Conservation (phyloP, 148 eudicot genomes). For the Vaccinium corymbosum region DNA sequence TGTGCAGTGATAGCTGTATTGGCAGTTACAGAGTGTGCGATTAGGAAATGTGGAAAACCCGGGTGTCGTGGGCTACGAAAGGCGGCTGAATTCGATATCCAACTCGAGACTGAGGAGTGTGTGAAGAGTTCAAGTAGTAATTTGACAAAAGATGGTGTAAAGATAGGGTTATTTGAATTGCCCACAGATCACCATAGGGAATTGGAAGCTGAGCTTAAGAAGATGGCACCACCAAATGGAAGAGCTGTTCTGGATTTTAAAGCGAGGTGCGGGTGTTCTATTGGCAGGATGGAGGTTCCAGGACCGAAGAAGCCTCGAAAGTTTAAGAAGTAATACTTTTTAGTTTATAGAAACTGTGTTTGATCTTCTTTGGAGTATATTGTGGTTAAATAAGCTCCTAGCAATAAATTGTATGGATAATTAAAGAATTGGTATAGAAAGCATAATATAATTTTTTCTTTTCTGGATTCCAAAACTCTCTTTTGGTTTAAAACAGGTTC, state of each 20-base stretch:
- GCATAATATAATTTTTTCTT: neutral
- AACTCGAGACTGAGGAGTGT: slow-evolving; percentile 72
- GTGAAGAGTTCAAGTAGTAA: slow-evolving; percentile 42
- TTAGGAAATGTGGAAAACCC: slow-evolving; percentile 58
- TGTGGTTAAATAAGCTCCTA: slow-evolving; percentile 11
- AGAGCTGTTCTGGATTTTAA: slow-evolving; percentile 73
- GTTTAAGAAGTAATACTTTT: slow-evolving; percentile 58
- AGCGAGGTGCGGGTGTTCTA: slow-evolving; percentile 80
- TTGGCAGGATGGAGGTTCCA: slow-evolving; percentile 84
- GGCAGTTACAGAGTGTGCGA: slow-evolving; percentile 52
- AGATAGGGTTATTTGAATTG: slow-evolving; percentile 68
- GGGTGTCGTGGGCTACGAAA: slow-evolving; percentile 65
- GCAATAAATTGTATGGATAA: slow-evolving; percentile 6
- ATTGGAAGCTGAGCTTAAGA: slow-evolving; percentile 82
- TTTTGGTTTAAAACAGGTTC: neutral
- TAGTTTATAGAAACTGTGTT: neutral
- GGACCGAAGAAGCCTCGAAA: slow-evolving; percentile 63
- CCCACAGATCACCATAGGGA: slow-evolving; percentile 71
- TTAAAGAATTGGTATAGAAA: neutral
- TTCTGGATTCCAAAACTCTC: neutral
- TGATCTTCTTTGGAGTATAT: neutral
- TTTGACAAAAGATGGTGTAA: slow-evolving; percentile 36
- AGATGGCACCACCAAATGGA: slow-evolving; percentile 85
- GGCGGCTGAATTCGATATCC: slow-evolving; percentile 82
- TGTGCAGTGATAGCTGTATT: slow-evolving; percentile 55